These are phyloP conservation scores for Melastoma candidum DNA, from an alignment of 441 rosid genomes.

Conservation along the genomic window DNA sequence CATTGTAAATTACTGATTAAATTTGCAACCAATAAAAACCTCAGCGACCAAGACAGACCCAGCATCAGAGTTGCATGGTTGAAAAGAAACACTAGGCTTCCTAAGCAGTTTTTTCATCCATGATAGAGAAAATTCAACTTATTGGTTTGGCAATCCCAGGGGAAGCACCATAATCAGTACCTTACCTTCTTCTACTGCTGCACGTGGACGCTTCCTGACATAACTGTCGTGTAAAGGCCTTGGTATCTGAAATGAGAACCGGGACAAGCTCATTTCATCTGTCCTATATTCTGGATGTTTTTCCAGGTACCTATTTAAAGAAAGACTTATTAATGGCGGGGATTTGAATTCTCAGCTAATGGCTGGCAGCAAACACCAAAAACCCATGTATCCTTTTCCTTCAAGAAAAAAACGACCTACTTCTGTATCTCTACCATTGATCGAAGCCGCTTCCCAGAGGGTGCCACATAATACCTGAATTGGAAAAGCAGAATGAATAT, in stretches of 20 bases:
- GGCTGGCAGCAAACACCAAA: too few relatives aligned
- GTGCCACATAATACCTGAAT: constrained; percentile 77
- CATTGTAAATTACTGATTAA: too few relatives aligned
- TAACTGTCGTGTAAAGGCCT: constrained; percentile 69
- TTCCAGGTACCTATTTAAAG: constrained; percentile 41
- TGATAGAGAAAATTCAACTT: too few relatives aligned
- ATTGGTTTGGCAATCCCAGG: too few relatives aligned
- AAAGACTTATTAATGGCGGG: constrained; percentile 1
- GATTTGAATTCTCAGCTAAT: too few relatives aligned
- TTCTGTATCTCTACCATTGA: constrained; percentile 78
- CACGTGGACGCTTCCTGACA: constrained; percentile 57
- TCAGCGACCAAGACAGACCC: too few relatives aligned
- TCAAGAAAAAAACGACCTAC: constrained; percentile 26
- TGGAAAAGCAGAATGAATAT: constrained; percentile 3
- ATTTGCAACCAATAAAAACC: too few relatives aligned
- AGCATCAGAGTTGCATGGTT: too few relatives aligned
- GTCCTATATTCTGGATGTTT: constrained; percentile 52
- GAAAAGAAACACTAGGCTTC: too few relatives aligned
- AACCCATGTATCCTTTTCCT: too few relatives aligned
- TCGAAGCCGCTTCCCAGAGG: constrained; percentile 84
- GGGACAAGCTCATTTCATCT: constrained; percentile 47
- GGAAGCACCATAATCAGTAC: too few relatives aligned
- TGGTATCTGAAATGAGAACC: constrained; percentile 84
- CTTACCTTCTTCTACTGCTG: not conserved
- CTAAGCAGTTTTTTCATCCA: too few relatives aligned